Base-by-base conservation (phyloP, 164 flowering plant genomes). In the Protea cynaroides region DNA sequence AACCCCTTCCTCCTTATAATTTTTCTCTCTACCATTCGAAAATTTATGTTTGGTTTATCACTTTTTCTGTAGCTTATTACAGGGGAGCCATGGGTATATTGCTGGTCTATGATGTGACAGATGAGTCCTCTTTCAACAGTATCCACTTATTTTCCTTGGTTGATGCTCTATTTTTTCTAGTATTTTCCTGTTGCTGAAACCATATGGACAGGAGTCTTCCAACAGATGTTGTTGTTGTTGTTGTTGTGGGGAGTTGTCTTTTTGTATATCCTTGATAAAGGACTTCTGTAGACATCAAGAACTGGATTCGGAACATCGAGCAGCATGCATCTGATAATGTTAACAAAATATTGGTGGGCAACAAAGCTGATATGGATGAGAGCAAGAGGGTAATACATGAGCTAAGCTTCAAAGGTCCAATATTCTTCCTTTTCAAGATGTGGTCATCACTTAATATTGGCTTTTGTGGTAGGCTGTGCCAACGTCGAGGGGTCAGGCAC, bases 281-380 rank as follows among this genome's bases (percentile, higher is more conserved):
- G 56, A 64, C 59, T 36, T 38, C 38, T 71, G 43, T 69, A 86
- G 91, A 86, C 76, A 83, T 86, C 63, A 79, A 80, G 74, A 84
- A 86, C 72, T 86, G 91, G 91, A 86, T 86, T 49, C 75, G 84
- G 58, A 83, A 86, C 79, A 86, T 86, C 46, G 92, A 84, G 64
- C 85, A 83, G 62, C 87, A 83, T 73, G 87, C 85, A 17, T 83
- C 87, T 59, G 85, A 81, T 64, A 81, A 83, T 74, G 89, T 84
- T 54, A 84, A 84, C 80, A 86, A 82, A 66, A 82, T 86, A 56
- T 70, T 82, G 69, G 91, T 86, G 46, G 91, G 91, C 13, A 86
- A 84, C 79, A 86, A 86, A 69, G 86, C 88, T 50, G 88, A 86
- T 74, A 86, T 82, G 85, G 86, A 83, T 58, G 88, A 86, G 65